Percentiles rank a stretch among this genome's conserved stretches.
Conservation (phyloP, 495 filamentous ascomycete species). For the Daldinia vernicosa region DNA sequence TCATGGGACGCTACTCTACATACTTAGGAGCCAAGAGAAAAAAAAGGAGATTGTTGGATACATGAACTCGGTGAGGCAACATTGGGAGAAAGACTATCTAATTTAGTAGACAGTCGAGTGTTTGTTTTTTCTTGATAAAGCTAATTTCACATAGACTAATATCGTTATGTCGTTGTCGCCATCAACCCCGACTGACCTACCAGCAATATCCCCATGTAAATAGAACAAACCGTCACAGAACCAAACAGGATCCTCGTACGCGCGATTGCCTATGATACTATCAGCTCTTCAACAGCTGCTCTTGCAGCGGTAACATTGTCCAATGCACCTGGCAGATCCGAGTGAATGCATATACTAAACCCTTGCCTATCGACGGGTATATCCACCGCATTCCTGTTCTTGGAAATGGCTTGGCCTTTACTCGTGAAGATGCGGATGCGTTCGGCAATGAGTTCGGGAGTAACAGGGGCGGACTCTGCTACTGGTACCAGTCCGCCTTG, state of each 20-base stretch:
- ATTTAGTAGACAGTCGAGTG: too few relatives aligned
- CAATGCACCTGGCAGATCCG: constrained; percentile 40
- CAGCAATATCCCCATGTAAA: too few relatives aligned
- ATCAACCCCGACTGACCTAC: too few relatives aligned
- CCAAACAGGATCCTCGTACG: background rate
- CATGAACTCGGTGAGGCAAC: background rate
- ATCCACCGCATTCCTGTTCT: constrained; percentile 19
- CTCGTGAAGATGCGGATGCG: constrained; percentile 10
- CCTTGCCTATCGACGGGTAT: constrained; percentile 25
- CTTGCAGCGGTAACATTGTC: constrained; percentile 35
- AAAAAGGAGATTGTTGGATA: background rate
- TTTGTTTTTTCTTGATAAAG: too few relatives aligned
- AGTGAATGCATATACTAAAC: constrained; percentile 45
- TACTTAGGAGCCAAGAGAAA: background rate
- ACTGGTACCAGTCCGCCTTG: constrained; percentile 45
- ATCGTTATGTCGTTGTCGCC: too few relatives aligned
- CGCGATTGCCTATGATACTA: background rate
- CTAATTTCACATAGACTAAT: too few relatives aligned
- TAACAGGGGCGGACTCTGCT: constrained; percentile 22
- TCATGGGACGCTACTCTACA: background rate
- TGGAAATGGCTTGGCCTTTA: constrained; percentile 20
- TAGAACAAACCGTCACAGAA: background rate
- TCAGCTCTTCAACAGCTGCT: constrained; percentile 21
- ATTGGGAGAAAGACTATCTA: background rate
- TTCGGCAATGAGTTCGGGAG: constrained; percentile 22